Conservation (phyloP, 768 basidiomycete species). For the Lactifluus subvellereus region DNA sequence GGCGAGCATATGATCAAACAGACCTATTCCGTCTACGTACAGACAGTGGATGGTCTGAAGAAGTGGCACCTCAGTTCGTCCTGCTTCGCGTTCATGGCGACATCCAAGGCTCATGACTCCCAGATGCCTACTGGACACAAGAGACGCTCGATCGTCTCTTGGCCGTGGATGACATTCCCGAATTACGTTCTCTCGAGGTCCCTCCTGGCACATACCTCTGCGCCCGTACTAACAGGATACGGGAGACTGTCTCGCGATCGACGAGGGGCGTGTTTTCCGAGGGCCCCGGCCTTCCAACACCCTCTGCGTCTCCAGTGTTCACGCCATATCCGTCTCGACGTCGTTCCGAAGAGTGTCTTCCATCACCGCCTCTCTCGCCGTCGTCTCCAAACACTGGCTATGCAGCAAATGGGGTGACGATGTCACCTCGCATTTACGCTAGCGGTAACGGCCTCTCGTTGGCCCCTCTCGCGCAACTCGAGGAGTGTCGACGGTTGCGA, state of each 20-base stretch:
- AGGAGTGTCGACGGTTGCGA: constrained; percentile 10
- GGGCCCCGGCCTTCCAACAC: not conserved
- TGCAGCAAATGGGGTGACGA: not conserved
- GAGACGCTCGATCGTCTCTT: constrained; percentile 51
- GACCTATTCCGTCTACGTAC: constrained; percentile 37
- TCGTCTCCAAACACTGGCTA: not conserved
- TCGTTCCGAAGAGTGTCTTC: not conserved
- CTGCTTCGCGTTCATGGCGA: not conserved
- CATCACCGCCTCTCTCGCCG: constrained; percentile 1
- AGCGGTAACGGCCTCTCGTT: constrained; percentile 9
- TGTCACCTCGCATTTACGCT: not conserved
- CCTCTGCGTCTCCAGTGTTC: not conserved
- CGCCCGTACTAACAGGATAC: constrained; percentile 41
- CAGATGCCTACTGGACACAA: constrained; percentile 75
- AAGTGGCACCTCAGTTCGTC: constrained; percentile 39
- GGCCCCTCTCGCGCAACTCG: constrained; percentile 19
- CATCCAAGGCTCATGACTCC: constrained; percentile 1
- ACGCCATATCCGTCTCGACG: constrained; percentile 7
- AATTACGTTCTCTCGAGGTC: constrained; percentile 47
- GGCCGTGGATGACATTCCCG: constrained; percentile 55
- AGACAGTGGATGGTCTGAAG: constrained; percentile 27
- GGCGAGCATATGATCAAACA: constrained; percentile 33
- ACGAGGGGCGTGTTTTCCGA: constrained; percentile 11
- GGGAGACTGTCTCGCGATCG: constrained; percentile 23
- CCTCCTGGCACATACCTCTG: constrained; percentile 60